Percentiles rank a stretch among this genome's conserved stretches.
Evolutionary conservation across 2,329 filamentous ascomycete genomes (phyloP).

Genomic region (Rachicladosporium sp.): DNA sequence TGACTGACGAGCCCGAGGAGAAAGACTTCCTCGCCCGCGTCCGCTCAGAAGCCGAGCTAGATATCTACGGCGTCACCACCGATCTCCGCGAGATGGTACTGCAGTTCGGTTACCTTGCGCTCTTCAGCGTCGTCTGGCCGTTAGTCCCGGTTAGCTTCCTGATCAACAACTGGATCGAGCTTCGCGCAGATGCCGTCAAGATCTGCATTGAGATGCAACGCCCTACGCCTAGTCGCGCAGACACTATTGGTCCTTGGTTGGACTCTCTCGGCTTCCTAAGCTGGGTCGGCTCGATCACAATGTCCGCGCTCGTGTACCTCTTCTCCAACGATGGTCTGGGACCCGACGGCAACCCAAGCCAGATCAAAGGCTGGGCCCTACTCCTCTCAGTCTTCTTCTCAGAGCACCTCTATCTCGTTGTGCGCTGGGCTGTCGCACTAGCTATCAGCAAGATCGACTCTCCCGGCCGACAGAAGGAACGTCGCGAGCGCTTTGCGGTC

Average conservation of each 20-base stretch:
- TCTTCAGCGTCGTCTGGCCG: slow-evolving; percentile 92
- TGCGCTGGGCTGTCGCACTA: slow-evolving; percentile 59
- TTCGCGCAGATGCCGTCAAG: slow-evolving; percentile 87
- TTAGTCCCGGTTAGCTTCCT: slow-evolving; percentile 82
- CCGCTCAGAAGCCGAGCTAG: slow-evolving; percentile 69
- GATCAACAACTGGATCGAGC: slow-evolving; percentile 90
- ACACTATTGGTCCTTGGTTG: slow-evolving; percentile 90
- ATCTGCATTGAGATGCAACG: slow-evolving; percentile 82
- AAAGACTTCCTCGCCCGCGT: slow-evolving; percentile 68
- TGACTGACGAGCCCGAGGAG: slow-evolving; percentile 63
- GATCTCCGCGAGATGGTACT: slow-evolving; percentile 93
- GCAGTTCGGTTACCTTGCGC: slow-evolving; percentile 68
- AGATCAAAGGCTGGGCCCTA: slow-evolving; percentile 68
- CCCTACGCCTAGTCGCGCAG: slow-evolving; percentile 77
- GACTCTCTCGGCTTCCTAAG: slow-evolving; percentile 74
- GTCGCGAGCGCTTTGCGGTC: slow-evolving; percentile 66
- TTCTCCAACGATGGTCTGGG: slow-evolving; percentile 61
- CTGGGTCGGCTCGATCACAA: slow-evolving; percentile 84
- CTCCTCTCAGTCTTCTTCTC: slow-evolving; percentile 72
- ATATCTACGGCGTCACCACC: slow-evolving; percentile 74
- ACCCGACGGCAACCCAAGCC: slow-evolving; percentile 51
- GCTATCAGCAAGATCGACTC: slow-evolving; percentile 72
- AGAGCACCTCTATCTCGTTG: slow-evolving; percentile 78
- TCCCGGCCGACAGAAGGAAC: slow-evolving; percentile 74
- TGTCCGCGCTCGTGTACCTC: slow-evolving; percentile 76